phyloP scores from a whole-genome alignment of 2,329 filamentous ascomycete genomes.

The Exophiala sideris region DNA sequence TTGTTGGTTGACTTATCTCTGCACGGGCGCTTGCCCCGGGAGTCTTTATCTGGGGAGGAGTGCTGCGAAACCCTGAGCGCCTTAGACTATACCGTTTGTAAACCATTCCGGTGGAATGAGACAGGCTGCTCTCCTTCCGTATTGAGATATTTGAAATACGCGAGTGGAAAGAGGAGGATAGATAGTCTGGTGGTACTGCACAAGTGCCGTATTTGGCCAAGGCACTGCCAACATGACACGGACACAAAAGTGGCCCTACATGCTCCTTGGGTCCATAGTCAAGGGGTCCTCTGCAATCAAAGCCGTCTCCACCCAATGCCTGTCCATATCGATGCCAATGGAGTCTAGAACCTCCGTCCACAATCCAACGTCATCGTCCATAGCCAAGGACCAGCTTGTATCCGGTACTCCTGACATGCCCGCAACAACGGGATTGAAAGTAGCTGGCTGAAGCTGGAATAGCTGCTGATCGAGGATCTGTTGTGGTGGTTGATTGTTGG shows the following conservation, averaged over 20 bases:
- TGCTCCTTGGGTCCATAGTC: not conserved
- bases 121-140: not conserved
- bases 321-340: conserved; percentile 38
- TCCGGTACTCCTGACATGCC: not conserved
- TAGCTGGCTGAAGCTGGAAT: not conserved
- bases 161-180: too few relatives aligned
- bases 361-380: conserved; percentile 25
- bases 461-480: not conserved
- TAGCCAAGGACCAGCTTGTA: not conserved
- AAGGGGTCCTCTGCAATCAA: conserved; percentile 1
- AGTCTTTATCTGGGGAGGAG: not conserved
- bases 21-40: not conserved
- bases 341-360: conserved; percentile 16
- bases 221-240: not conserved
- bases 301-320: conserved; percentile 9
- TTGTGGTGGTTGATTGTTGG: not conserved
- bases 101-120: not conserved
- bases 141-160: too few relatives aligned
- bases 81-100: not conserved
- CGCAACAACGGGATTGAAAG: not conserved
- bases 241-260: not conserved
- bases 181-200: too few relatives aligned
- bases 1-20: not conserved
- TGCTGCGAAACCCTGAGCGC: not conserved
- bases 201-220: not conserved